Percentiles rank a stretch among this genome's conserved stretches.
Evolutionary conservation across 164 flowering plant species (phyloP).

Genomic region (Sedum album): DNA sequence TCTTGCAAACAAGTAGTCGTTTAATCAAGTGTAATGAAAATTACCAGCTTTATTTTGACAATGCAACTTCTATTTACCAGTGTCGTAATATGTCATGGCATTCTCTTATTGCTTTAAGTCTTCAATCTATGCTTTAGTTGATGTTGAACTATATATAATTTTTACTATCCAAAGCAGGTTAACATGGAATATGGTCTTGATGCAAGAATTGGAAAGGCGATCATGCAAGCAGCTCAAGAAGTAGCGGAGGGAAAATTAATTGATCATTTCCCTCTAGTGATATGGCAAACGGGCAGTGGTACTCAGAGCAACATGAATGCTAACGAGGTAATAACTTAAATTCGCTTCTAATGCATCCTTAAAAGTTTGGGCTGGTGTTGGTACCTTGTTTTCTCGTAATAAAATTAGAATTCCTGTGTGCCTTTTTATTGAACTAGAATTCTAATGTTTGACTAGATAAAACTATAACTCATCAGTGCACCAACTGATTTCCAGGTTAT

Average conservation of each 20-base stretch:
- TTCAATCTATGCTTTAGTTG: not conserved
- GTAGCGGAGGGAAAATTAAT: constrained; percentile 89
- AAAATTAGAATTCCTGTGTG: not conserved
- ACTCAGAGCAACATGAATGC: constrained; percentile 99
- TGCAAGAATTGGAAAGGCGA: constrained; percentile 86
- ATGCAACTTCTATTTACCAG: not conserved
- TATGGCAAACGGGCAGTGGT: constrained; percentile 99
- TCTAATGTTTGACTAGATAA: not conserved
- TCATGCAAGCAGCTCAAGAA: constrained; percentile 97
- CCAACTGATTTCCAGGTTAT: constrained; percentile 52
- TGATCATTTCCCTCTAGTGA: constrained; percentile 96
- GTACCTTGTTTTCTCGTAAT: not conserved
- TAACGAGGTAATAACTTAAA: constrained; percentile 60
- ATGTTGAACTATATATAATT: not conserved
- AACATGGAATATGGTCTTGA: constrained; percentile 98
- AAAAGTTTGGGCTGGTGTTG: not conserved
- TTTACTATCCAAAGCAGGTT: constrained; percentile 40
- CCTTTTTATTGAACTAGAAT: not conserved
- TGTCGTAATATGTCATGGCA: not conserved
- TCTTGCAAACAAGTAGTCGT: too few species aligned
- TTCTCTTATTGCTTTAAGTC: not conserved
- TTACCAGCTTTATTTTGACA: not conserved
- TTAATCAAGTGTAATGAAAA: not conserved
- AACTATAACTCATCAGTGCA: not conserved
- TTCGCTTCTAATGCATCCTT: constrained; percentile 1